phyloP scores from a whole-genome alignment of 805 yeast genomes.

The Maudiozyma bulderi region DNA sequence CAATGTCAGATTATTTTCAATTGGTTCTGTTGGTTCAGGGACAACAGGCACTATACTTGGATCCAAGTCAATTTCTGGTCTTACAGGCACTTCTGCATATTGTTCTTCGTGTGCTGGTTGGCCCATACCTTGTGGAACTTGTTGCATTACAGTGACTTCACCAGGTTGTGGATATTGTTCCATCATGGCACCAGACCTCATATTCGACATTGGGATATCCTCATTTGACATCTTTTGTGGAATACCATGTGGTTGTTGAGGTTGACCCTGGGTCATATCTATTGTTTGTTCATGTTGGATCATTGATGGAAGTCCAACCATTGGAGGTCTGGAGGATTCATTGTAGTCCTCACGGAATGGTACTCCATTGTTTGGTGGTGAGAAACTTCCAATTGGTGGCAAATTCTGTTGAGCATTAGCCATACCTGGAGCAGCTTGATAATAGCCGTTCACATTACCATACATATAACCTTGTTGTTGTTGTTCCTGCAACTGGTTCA shows the following conservation, averaged over 20 bases:
- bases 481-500: constrained; percentile 2
- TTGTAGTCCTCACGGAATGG: constrained; percentile 5
- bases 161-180: constrained; percentile 12
- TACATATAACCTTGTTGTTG: constrained; percentile 4
- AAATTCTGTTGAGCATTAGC: constrained; percentile 20
- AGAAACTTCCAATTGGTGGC: constrained; percentile 32
- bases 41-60: constrained; percentile 77
- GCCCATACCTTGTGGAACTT: constrained; percentile 10
- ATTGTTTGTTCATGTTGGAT: constrained; percentile 13
- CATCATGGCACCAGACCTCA: constrained; percentile 18
- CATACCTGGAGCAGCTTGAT: background rate
- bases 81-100: constrained; percentile 20
- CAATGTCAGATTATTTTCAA: constrained; percentile 46
- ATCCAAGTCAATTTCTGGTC: constrained; percentile 35
- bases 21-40: constrained; percentile 70
- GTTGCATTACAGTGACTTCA: constrained; percentile 13
- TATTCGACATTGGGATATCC: constrained; percentile 29
- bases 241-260: constrained; percentile 8
- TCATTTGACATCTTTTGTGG: constrained; percentile 13
- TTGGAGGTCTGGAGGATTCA: constrained; percentile 10
- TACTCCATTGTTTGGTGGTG: constrained; percentile 30
- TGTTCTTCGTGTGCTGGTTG: constrained; percentile 5
- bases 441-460: constrained; percentile 3
- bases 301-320: constrained; percentile 22
- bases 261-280: constrained; percentile 13